Evolutionary conservation across 306 rosid genomes (phyloP).

Genomic region (Casuarina cunninghamiana): DNA sequence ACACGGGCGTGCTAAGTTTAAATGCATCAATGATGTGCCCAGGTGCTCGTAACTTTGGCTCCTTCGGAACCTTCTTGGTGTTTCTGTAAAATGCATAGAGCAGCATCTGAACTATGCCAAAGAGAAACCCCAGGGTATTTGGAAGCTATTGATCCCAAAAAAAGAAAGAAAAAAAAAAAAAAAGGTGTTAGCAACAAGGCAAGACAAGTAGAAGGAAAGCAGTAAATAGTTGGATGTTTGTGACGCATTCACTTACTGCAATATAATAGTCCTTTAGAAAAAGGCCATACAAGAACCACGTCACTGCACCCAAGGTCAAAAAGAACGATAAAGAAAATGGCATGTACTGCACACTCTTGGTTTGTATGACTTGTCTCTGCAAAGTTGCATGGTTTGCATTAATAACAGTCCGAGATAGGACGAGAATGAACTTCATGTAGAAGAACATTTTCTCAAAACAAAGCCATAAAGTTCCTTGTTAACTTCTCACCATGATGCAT

Average conservation of each 20-base stretch:
- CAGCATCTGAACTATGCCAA: constrained; percentile 82
- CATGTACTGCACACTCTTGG: constrained; percentile 90
- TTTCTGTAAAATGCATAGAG: constrained; percentile 66
- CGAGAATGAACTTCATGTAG: not conserved
- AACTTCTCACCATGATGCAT: constrained; percentile 60
- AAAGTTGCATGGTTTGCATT: not conserved
- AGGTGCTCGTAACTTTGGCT: constrained; percentile 56
- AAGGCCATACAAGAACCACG: constrained; percentile 96
- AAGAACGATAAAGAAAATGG: constrained; percentile 75
- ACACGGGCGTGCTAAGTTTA: constrained; percentile 40
- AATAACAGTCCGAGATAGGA: not conserved
- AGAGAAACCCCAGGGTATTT: constrained; percentile 78
- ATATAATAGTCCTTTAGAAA: constrained; percentile 76
- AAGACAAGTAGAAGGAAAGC: no score
- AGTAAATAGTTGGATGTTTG: not conserved
- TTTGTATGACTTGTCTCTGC: constrained; percentile 72
- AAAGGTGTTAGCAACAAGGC: not conserved
- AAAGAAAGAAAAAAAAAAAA: constrained; percentile 4
- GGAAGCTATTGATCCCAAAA: constrained; percentile 56
- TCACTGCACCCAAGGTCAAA: constrained; percentile 79
- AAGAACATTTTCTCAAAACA: not conserved
- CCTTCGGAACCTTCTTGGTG: constrained; percentile 33
- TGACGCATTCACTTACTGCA: constrained; percentile 51
- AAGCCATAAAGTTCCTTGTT: not conserved
- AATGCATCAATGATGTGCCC: constrained; percentile 63